Evolutionary conservation across 805 yeast genomes (phyloP).

Genomic region (Kazachstania bromeliacearum): DNA sequence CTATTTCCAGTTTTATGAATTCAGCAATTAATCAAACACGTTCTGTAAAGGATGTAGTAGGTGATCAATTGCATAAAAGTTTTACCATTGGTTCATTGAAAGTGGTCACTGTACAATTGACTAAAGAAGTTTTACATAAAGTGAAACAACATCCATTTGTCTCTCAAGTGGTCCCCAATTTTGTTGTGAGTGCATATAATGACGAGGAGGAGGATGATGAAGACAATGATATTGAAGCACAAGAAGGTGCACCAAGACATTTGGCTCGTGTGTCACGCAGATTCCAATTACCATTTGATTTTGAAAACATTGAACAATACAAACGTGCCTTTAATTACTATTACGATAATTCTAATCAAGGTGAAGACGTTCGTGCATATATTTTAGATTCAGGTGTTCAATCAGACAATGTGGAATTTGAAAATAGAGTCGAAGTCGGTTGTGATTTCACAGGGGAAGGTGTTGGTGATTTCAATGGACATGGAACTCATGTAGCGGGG

Average conservation of each 20-base stretch:
- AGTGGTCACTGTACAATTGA: conserved; percentile 59
- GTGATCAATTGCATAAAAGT: conserved; percentile 37
- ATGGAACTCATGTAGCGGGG: conserved; percentile 93
- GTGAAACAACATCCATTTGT: conserved; percentile 53
- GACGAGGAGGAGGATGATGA: conserved; percentile 2
- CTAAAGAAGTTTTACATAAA: conserved; percentile 37
- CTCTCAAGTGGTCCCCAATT: conserved; percentile 61
- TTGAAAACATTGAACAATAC: conserved; percentile 10
- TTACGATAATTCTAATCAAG: conserved; percentile 40
- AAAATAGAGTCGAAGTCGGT: conserved; percentile 51
- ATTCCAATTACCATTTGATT: conserved; percentile 26
- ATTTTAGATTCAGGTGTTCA: conserved; percentile 80
- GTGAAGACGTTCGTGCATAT: conserved; percentile 60
- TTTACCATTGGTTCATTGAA: conserved; percentile 63
- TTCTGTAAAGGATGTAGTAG: conserved; percentile 35
- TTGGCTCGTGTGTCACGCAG: conserved; percentile 53
- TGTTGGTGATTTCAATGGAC: conserved; percentile 66
- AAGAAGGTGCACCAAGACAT: conserved; percentile 53
- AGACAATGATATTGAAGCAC: conserved; percentile 15
- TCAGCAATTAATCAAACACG: conserved; percentile 32
- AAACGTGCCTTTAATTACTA: conserved; percentile 34
- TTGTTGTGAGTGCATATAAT: conserved; percentile 44
- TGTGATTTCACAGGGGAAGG: conserved; percentile 54
- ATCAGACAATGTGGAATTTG: conserved; percentile 51
- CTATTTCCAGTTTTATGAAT: conserved; percentile 39